Evolutionary conservation across 371 early-diverging fungal genomes (phyloP).

Genomic region (Zychaea mexicana): DNA sequence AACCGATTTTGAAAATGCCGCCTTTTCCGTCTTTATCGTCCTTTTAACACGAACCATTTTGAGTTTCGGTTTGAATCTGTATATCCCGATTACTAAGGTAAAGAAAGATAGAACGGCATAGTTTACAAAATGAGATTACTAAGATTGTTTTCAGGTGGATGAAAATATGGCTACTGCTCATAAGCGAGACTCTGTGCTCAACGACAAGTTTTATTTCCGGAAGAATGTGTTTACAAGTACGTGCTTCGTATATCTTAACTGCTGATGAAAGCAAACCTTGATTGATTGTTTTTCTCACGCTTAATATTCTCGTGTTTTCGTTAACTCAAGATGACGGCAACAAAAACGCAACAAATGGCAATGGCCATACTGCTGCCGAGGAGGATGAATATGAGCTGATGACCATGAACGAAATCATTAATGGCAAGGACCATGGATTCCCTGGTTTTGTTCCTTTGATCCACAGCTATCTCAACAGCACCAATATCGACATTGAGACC

Average conservation of each 20-base stretch:
- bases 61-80: slow-evolving; percentile 91
- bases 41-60: slow-evolving; percentile 91
- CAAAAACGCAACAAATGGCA: neutral
- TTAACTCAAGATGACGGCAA: neutral
- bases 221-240: slow-evolving; percentile 69
- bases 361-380: slow-evolving; percentile 4
- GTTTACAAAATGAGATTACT: neutral
- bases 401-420: slow-evolving; percentile 94
- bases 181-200: slow-evolving; percentile 79
- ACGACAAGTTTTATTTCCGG: slow-evolving; percentile 90
- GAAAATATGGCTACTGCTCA: slow-evolving; percentile 95
- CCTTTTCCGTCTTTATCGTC: slow-evolving; percentile 93
- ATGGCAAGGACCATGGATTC: slow-evolving; percentile 84
- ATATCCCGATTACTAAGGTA: slow-evolving; percentile 94
- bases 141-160: slow-evolving; percentile 73
- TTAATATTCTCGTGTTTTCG: neutral
- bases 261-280: neutral
- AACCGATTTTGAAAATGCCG: slow-evolving; percentile 98
- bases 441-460: slow-evolving; percentile 88
- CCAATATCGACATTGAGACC: slow-evolving; percentile 68
- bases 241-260: neutral
- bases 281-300: neutral
- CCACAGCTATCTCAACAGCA: slow-evolving; percentile 77
- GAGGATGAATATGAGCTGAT: slow-evolving; percentile 75
- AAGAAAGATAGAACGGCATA: neutral